These are phyloP conservation scores for Erythrophleum ivorense DNA, from an alignment of 331 rosid genomes.

Conservation along the genomic window DNA sequence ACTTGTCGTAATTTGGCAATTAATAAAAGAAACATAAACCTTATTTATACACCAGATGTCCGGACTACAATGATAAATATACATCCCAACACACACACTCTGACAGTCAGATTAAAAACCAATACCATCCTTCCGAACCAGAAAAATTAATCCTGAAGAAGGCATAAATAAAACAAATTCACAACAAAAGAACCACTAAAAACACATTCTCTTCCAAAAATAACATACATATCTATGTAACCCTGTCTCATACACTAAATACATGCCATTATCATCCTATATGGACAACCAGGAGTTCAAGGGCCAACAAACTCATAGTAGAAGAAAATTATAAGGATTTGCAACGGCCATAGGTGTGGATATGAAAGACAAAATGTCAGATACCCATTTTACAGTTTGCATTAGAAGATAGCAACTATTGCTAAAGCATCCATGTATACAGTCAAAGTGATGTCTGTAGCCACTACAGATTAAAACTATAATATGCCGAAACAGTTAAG, in stretches of 20 bases:
- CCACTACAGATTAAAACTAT: not conserved
- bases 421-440: conserved; percentile 28
- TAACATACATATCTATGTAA: not conserved
- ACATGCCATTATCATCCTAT: not conserved
- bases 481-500: conserved; percentile 22
- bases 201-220: not conserved
- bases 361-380: not conserved
- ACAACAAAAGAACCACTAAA: not conserved
- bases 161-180: not conserved
- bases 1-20: no score
- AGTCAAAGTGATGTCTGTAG: not conserved
- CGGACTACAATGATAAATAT: not conserved
- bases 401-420: conserved; percentile 24
- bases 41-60: not conserved
- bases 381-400: not conserved
- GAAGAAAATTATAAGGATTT: not conserved
- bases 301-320: not conserved
- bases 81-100: not conserved
- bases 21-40: no score
- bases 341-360: not conserved
- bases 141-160: not conserved
- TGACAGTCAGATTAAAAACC: not conserved
- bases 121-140: not conserved
- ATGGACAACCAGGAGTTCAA: not conserved
- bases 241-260: not conserved